Base-by-base conservation (phyloP, 805 yeast species). In the Candida sakaeoensis region DNA sequence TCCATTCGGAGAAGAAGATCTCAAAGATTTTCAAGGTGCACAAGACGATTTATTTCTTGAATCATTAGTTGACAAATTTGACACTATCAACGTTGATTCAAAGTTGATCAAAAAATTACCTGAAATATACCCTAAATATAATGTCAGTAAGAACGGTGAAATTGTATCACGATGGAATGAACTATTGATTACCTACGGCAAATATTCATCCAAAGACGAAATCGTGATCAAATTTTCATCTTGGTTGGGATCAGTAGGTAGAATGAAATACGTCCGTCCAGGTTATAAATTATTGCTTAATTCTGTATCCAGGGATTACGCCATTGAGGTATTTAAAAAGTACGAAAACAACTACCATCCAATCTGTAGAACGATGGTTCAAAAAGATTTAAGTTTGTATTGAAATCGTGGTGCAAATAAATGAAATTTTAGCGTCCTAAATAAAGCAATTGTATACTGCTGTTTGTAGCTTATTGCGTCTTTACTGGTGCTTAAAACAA, bases 211-310 rank as follows among this genome's bases (percentile, higher is more conserved):
- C 2, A 15, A 25, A 2, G 55, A 54, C 23, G 44, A 37, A 5
- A 28, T 46, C 3, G 64, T 56, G 3, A 19, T 23, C 4, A 37
- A 41, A 8, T 60, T 57, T 45, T 53, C 64, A 6, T 29, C 32
- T 18, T 62, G 66, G 66, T 46, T 62, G 40, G 66, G 64, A 6
- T 51, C 60, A 7, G 61, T 58, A 15, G 68, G 68, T 8, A 50
- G 68, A 45, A 62, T 62, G 68, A 62, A 62, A 48, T 61, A 48
- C 39, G 61, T 60, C 19, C 49, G 67, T 41, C 67, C 67, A 3
- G 67, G 67, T 8, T 62, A 56, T 43, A 44, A 39, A 25, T 40
- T 56, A 29, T 54, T 62, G 35, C 41, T 40, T 13, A 41, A 47
- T 8, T 41, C 44, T 9, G 48, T 61, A 16, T 48, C 54, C 37